Conservation (phyloP, 768 basidiomycete genomes). For the Lactarius pseudohatsudake region DNA sequence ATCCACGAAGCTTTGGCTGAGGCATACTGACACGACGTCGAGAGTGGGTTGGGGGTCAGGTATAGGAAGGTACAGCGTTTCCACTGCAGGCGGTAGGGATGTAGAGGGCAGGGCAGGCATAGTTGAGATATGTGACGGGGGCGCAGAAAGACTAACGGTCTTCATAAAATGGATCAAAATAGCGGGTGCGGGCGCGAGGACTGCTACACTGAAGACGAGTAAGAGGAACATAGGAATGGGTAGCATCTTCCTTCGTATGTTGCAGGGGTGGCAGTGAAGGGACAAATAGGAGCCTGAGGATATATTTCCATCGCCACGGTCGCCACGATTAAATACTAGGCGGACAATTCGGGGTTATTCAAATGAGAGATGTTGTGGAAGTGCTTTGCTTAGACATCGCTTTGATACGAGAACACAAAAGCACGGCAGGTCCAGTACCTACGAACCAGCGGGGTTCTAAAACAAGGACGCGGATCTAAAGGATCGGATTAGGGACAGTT, state of each 20-base stretch:
- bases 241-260: conserved; percentile 15
- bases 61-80: neutral
- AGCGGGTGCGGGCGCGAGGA: conserved; percentile 14
- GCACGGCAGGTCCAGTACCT: neutral
- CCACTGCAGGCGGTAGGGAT: neutral
- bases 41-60: neutral
- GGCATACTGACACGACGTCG: neutral
- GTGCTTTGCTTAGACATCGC: conserved; percentile 16
- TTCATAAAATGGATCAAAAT: conserved; percentile 12
- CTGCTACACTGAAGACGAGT: conserved; percentile 12
- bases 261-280: neutral
- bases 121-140: neutral
- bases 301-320: conserved; percentile 8
- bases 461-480: neutral
- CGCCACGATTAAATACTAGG: conserved; percentile 16
- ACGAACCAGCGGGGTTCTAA: conserved; percentile 10
- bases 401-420: conserved; percentile 8
- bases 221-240: conserved; percentile 19
- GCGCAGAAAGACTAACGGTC: neutral
- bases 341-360: neutral
- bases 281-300: neutral
- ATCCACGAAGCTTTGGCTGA: neutral
- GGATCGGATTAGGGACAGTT: neutral
- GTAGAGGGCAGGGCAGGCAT: neutral
- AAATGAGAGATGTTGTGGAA: conserved; percentile 15